phyloP scores from a whole-genome alignment of 2,329 filamentous ascomycete genomes.

The Juglanconis juglandina region DNA sequence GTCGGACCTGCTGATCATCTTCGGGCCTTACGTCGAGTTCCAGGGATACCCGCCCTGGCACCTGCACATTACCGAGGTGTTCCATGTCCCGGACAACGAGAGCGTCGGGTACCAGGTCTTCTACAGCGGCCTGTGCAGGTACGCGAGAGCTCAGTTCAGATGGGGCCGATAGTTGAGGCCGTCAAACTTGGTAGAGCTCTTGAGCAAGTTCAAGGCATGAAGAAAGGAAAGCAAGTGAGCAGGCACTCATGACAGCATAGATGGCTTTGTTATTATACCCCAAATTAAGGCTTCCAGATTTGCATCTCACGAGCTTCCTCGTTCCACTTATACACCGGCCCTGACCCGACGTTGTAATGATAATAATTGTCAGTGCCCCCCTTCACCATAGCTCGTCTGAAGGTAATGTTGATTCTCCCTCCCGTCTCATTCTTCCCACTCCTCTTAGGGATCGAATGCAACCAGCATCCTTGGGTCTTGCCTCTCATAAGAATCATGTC shows the following conservation, averaged over 20 bases:
- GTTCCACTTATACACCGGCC: slow-evolving; percentile 68
- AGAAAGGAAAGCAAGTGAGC: neutral
- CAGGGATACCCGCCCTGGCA: slow-evolving; percentile 97
- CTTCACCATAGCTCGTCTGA: slow-evolving; percentile 66
- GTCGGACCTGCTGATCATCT: slow-evolving; percentile 84
- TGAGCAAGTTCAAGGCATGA: slow-evolving; percentile 12
- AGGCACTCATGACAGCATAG: slow-evolving; percentile 4
- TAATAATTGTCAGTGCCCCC: slow-evolving; percentile 81
- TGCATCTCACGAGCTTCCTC: slow-evolving; percentile 47
- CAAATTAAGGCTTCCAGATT: slow-evolving; percentile 29
- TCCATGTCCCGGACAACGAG: slow-evolving; percentile 70
- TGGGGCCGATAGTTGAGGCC: slow-evolving; percentile 57
- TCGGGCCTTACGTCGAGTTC: slow-evolving; percentile 77
- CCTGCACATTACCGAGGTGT: slow-evolving; percentile 90
- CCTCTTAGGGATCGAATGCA: slow-evolving; percentile 75
- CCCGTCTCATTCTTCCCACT: slow-evolving; percentile 60
- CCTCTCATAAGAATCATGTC: slow-evolving; percentile 81
- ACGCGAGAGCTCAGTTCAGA: slow-evolving; percentile 82
- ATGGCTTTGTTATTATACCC: slow-evolving; percentile 17
- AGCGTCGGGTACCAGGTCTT: slow-evolving; percentile 94
- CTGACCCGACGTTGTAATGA: slow-evolving; percentile 74
- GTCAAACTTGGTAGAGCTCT: slow-evolving; percentile 3
- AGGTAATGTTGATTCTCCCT: slow-evolving; percentile 74
- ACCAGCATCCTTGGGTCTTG: slow-evolving; percentile 70
- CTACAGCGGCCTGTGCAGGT: slow-evolving; percentile 77